phyloP scores from a whole-genome alignment of 2,329 filamentous ascomycete species.

The Colletotrichum simmondsii region DNA sequence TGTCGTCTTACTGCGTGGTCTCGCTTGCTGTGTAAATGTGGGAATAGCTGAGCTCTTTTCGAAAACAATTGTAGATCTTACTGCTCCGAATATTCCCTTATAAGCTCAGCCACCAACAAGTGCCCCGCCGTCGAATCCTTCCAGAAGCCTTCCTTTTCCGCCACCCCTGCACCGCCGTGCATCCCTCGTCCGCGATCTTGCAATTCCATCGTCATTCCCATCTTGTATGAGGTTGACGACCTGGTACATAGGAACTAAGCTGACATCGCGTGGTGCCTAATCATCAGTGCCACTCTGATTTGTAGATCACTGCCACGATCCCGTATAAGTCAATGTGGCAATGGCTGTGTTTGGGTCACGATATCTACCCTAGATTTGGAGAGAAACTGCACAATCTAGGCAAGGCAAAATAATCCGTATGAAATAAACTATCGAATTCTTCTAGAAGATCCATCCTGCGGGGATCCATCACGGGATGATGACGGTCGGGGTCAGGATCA shows the following conservation, averaged over 20 bases:
- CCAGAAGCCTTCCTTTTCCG: constrained; percentile 30
- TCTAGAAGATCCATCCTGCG: not conserved
- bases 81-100: not conserved
- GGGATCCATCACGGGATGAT: not conserved
- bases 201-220: not conserved
- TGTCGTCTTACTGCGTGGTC: not conserved
- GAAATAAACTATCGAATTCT: not conserved
- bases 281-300: not conserved
- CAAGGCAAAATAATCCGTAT: not conserved
- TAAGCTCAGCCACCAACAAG: not conserved
- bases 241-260: no score
- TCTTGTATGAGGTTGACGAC: not conserved
- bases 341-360: not conserved
- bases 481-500: not conserved
- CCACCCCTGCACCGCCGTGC: constrained; percentile 20
- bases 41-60: constrained; percentile 9
- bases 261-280: not conserved
- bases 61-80: not conserved
- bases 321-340: not conserved
- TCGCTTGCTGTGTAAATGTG: not conserved
- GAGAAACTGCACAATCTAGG: not conserved
- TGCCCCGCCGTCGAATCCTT: constrained; percentile 19
- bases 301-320: not conserved
- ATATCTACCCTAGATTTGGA: not conserved
- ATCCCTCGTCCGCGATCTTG: not conserved